Evolutionary conservation across 2,329 filamentous ascomycete species (phyloP).

Genomic region (Colletotrichum eremochloae): DNA sequence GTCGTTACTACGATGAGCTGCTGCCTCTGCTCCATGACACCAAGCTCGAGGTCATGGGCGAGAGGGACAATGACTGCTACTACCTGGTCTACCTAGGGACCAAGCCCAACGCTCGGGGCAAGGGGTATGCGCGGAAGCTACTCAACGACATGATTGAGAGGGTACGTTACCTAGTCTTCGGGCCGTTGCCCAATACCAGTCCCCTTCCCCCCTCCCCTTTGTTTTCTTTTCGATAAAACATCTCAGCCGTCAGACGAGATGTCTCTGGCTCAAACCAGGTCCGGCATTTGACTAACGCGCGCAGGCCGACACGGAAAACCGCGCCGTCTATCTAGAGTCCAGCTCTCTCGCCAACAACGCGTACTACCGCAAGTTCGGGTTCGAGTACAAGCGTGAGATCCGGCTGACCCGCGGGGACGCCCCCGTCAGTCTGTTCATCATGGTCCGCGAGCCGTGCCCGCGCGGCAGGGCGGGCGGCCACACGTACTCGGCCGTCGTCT

Average conservation of each 20-base stretch:
- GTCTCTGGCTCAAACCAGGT: background rate
- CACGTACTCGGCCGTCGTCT: constrained; percentile 48
- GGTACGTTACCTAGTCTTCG: constrained; percentile 56
- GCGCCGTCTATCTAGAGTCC: constrained; percentile 83
- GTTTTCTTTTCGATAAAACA: background rate
- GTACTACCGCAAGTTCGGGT: constrained; percentile 84
- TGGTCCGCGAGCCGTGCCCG: constrained; percentile 79
- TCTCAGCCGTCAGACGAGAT: background rate
- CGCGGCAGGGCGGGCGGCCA: constrained; percentile 44
- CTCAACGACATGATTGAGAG: constrained; percentile 76
- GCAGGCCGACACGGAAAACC: constrained; percentile 76
- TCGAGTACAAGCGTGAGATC: constrained; percentile 74
- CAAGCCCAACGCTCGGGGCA: constrained; percentile 76
- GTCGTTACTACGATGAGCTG: constrained; percentile 83
- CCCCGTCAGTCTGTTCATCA: constrained; percentile 79
- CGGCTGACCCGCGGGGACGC: constrained; percentile 69
- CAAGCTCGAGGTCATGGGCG: constrained; percentile 77
- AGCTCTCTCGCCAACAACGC: constrained; percentile 75
- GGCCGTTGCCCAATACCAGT: background rate
- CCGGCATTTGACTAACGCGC: background rate
- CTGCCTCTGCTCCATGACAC: constrained; percentile 80
- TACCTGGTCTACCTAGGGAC: constrained; percentile 89
- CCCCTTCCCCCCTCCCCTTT: too few relatives aligned
- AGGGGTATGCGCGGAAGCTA: constrained; percentile 79
- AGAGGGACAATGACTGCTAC: constrained; percentile 76